Conservation (phyloP, 495 filamentous ascomycete species). For the Penicillium silybi region DNA sequence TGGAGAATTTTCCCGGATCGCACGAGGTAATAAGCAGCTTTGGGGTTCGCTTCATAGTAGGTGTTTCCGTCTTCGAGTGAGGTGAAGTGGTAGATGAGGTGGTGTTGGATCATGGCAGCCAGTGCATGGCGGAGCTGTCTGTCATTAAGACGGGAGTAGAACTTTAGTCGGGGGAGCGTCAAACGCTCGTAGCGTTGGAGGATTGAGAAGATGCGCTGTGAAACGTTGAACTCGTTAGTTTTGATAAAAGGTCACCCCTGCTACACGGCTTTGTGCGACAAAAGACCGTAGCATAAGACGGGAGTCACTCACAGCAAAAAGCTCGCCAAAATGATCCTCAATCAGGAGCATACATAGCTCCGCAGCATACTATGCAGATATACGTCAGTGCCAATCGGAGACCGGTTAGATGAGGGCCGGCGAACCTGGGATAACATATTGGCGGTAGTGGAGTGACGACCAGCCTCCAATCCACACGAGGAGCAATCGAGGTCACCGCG, state of each 20-base stretch:
- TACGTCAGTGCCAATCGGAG: slow-evolving; percentile 11
- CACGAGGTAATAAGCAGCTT: slow-evolving; percentile 71
- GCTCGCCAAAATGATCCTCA: slow-evolving; percentile 80
- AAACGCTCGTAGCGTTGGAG: slow-evolving; percentile 75
- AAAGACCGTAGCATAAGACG: not conserved
- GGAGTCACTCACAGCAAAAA: slow-evolving; percentile 71
- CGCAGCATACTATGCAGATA: slow-evolving; percentile 51
- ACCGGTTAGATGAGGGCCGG: slow-evolving; percentile 6
- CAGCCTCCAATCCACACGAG: slow-evolving; percentile 64
- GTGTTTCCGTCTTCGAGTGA: slow-evolving; percentile 59
- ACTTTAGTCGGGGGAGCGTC: slow-evolving; percentile 59
- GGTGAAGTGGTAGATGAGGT: slow-evolving; percentile 72
- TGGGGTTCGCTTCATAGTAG: slow-evolving; percentile 74
- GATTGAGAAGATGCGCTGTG: slow-evolving; percentile 71
- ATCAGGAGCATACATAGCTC: slow-evolving; percentile 90
- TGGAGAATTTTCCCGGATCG: slow-evolving; percentile 80
- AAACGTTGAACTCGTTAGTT: slow-evolving; percentile 4
- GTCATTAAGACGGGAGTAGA: slow-evolving; percentile 61
- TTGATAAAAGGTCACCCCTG: not conserved
- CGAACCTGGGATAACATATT: slow-evolving; percentile 55
- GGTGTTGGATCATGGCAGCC: slow-evolving; percentile 80
- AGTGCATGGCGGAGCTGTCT: slow-evolving; percentile 73
- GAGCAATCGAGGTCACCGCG: slow-evolving; percentile 62
- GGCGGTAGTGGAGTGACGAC: slow-evolving; percentile 53
- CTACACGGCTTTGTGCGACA: not conserved